Percentiles rank a stretch among this genome's conserved stretches.
Evolutionary conservation across 2,329 filamentous ascomycete species (phyloP).

Genomic region (Fusarium abutilonis): DNA sequence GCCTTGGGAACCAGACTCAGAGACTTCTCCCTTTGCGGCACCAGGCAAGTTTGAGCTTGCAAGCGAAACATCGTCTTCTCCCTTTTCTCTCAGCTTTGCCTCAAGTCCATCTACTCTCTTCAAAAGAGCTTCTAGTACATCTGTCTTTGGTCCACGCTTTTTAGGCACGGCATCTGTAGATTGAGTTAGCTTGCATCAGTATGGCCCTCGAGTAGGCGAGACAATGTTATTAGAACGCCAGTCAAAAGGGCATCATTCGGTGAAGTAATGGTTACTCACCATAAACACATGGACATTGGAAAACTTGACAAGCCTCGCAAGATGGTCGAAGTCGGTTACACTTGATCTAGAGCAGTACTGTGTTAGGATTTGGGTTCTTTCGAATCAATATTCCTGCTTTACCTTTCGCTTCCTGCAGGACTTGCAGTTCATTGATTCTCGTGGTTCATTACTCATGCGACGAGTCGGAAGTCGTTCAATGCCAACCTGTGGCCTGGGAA

Average conservation of each 20-base stretch:
- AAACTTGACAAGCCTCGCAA: slow-evolving; percentile 89
- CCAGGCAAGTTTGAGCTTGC: slow-evolving; percentile 32
- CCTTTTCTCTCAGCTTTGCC: slow-evolving; percentile 78
- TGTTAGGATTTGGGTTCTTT: slow-evolving; percentile 16
- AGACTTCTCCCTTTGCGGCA: slow-evolving; percentile 36
- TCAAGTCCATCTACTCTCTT: slow-evolving; percentile 89
- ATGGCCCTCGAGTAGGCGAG: not conserved
- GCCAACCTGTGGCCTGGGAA: slow-evolving; percentile 80
- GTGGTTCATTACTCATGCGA: slow-evolving; percentile 76
- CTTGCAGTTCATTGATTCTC: slow-evolving; percentile 96
- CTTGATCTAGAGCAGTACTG: slow-evolving; percentile 74
- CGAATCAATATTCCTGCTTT: slow-evolving; percentile 20
- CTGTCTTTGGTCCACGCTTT: slow-evolving; percentile 89
- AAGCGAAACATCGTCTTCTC: slow-evolving; percentile 51
- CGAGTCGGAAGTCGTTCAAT: slow-evolving; percentile 81
- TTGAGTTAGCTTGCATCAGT: slow-evolving; percentile 6
- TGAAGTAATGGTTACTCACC: slow-evolving; percentile 62
- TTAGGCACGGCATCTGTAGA: slow-evolving; percentile 82
- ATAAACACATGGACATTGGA: slow-evolving; percentile 88
- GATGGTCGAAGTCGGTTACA: slow-evolving; percentile 86
- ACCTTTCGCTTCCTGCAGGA: slow-evolving; percentile 94
- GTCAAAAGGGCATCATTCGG: not conserved
- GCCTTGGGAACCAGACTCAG: slow-evolving; percentile 40
- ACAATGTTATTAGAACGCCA: not conserved
- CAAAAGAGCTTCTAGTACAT: slow-evolving; percentile 83